These are phyloP conservation scores for Verticillium dahliae DNA, from an alignment of 2,329 filamentous ascomycete species.

Conservation along the genomic window DNA sequence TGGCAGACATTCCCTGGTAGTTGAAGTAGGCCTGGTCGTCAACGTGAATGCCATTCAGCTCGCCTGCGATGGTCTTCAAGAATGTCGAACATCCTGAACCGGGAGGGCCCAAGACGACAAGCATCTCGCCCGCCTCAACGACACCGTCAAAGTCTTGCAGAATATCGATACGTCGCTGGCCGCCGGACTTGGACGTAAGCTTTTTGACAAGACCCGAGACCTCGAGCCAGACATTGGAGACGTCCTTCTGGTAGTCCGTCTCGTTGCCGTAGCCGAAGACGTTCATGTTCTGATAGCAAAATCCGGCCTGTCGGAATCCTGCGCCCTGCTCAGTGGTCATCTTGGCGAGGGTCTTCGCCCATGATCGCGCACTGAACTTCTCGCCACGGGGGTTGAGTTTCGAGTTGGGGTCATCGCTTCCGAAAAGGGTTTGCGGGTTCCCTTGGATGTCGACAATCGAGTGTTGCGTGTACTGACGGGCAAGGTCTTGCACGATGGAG, in stretches of 20 bases:
- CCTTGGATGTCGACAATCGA: slow-evolving; percentile 9
- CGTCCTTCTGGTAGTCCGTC: slow-evolving; percentile 40
- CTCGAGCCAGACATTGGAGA: slow-evolving; percentile 25
- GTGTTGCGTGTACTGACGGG: slow-evolving; percentile 14
- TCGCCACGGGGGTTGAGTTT: slow-evolving; percentile 39
- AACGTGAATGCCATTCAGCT: slow-evolving; percentile 58
- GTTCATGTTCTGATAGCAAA: slow-evolving; percentile 39
- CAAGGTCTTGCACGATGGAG: slow-evolving; percentile 15
- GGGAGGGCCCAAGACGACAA: slow-evolving; percentile 49
- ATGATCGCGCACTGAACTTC: slow-evolving; percentile 42
- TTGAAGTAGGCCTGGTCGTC: slow-evolving; percentile 53
- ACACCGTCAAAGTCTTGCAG: slow-evolving; percentile 42
- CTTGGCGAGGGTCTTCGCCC: slow-evolving; percentile 21
- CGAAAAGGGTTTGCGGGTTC: slow-evolving; percentile 18
- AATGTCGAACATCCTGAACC: slow-evolving; percentile 57
- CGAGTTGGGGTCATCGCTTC: slow-evolving; percentile 29
- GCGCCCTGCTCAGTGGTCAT: slow-evolving; percentile 16
- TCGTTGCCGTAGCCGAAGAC: slow-evolving; percentile 39
- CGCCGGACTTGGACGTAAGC: slow-evolving; percentile 16
- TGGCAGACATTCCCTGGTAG: slow-evolving; percentile 52
- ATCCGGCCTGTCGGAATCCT: slow-evolving; percentile 19
- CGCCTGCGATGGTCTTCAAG: slow-evolving; percentile 48
- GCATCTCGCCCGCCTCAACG: slow-evolving; percentile 46
- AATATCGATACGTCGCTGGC: slow-evolving; percentile 33
- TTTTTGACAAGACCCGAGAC: slow-evolving; percentile 18